These are phyloP conservation scores for Dendrobium huoshanense DNA, from an alignment of 106 monocot genomes.

Conservation along the genomic window DNA sequence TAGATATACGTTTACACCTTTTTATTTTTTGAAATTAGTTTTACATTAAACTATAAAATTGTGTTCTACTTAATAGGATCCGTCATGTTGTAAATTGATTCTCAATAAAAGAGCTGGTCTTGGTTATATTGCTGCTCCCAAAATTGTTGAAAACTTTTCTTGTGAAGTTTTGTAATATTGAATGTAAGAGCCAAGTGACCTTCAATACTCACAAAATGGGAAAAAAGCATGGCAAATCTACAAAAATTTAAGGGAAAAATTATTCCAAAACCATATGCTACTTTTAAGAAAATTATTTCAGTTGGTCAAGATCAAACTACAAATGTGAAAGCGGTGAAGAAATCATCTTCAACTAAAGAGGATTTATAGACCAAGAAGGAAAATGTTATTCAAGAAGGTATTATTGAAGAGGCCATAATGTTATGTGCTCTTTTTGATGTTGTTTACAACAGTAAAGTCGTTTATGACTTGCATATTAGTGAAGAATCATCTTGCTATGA, in stretches of 20 bases:
- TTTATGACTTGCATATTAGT: conserved; percentile 32
- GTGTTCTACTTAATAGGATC: conserved; percentile 24
- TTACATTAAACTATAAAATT: not conserved
- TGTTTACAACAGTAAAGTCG: conserved; percentile 59
- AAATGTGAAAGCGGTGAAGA: not conserved
- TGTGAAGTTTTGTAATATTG: conserved; percentile 35
- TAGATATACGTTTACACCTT: not conserved
- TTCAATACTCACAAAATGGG: conserved; percentile 27
- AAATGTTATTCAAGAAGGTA: conserved; percentile 42
- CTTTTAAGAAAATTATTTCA: not conserved
- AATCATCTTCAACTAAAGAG: not conserved
- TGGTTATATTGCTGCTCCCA: not conserved
- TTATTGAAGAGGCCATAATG: conserved; percentile 28
- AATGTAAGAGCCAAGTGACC: conserved; percentile 23
- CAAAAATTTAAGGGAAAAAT: conserved; percentile 14
- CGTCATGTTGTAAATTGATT: conserved; percentile 34
- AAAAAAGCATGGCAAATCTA: conserved; percentile 24
- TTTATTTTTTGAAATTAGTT: not conserved
- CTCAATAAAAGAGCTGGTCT: not conserved
- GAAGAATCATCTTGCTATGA: conserved; percentile 37
- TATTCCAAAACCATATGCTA: conserved; percentile 11
- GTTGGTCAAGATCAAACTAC: not conserved
- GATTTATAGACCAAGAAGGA: conserved; percentile 43
- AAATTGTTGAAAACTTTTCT: not conserved
- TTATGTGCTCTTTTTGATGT: conserved; percentile 50